Evolutionary conservation across 805 yeast species (phyloP).

Genomic region (Jamesozyma lodderae): DNA sequence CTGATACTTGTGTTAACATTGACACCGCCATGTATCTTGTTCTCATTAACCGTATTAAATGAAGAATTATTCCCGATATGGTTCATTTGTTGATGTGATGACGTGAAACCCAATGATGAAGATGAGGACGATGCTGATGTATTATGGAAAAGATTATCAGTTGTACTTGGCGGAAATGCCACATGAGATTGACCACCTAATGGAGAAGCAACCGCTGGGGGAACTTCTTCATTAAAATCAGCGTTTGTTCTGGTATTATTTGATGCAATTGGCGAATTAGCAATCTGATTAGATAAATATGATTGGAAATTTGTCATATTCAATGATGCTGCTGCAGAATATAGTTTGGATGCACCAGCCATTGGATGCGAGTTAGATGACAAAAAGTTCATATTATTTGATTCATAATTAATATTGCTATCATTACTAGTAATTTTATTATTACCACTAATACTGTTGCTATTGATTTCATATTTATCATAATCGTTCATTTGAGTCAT

Average conservation of each 20-base stretch:
- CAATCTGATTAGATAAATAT: conserved; percentile 1
- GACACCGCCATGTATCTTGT: neutral
- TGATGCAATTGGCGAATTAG: neutral
- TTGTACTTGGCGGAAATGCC: too few species aligned
- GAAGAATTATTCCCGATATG: neutral
- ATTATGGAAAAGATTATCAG: neutral
- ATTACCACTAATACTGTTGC: neutral
- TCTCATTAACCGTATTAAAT: too few species aligned
- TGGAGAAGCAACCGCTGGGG: too few species aligned
- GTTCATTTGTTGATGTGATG: neutral
- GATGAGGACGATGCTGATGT: neutral
- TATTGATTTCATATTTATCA: neutral
- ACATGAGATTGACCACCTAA: too few species aligned
- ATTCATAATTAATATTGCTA: neutral
- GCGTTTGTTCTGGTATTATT: neutral
- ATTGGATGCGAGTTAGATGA: neutral
- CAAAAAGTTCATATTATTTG: neutral
- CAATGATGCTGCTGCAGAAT: neutral
- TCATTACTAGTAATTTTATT: too few species aligned
- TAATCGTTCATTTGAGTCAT: neutral
- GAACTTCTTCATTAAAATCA: neutral
- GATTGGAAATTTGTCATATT: conserved; percentile 1
- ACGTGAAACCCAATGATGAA: neutral
- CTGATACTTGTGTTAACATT: neutral
- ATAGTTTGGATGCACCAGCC: neutral